These are phyloP conservation scores for Entamoeba dispar DNA, from an alignment of 208 protist species.

Conservation along the genomic window DNA sequence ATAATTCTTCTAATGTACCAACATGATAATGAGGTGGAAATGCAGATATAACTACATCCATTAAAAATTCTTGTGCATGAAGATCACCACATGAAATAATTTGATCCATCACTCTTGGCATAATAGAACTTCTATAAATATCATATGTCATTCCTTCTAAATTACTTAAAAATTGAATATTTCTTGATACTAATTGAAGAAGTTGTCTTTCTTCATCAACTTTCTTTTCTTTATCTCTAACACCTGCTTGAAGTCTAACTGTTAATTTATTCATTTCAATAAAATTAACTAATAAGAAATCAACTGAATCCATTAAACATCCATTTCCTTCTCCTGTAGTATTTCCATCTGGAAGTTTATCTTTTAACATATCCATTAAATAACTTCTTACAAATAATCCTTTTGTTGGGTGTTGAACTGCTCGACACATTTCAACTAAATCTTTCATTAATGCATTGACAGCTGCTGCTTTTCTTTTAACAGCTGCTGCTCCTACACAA, in stretches of 20 bases:
- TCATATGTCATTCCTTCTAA: not conserved
- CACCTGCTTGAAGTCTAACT: not conserved
- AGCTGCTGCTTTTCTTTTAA: not conserved
- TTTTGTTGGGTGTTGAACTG: slow-evolving; percentile 21
- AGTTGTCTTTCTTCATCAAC: no score
- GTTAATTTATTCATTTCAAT: not conserved
- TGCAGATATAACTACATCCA: not conserved
- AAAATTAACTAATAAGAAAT: not conserved
- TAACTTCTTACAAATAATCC: slow-evolving; percentile 22
- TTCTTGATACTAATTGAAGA: not conserved
- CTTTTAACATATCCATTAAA: slow-evolving; percentile 8
- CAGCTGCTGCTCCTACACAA: not conserved
- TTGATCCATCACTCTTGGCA: not conserved
- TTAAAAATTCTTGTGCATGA: not conserved
- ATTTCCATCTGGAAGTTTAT: slow-evolving; percentile 11
- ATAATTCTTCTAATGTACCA: not conserved
- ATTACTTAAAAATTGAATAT: not conserved
- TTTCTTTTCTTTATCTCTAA: no score
- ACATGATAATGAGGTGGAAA: not conserved
- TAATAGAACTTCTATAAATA: not conserved
- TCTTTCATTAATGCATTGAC: slow-evolving; percentile 4
- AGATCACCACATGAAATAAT: not conserved
- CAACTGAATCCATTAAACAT: not conserved
- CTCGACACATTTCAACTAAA: slow-evolving; percentile 23
- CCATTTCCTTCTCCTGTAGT: not conserved